Evolutionary conservation across 768 basidiomycete genomes (phyloP).

Genomic region (Dentipellis fragilis): DNA sequence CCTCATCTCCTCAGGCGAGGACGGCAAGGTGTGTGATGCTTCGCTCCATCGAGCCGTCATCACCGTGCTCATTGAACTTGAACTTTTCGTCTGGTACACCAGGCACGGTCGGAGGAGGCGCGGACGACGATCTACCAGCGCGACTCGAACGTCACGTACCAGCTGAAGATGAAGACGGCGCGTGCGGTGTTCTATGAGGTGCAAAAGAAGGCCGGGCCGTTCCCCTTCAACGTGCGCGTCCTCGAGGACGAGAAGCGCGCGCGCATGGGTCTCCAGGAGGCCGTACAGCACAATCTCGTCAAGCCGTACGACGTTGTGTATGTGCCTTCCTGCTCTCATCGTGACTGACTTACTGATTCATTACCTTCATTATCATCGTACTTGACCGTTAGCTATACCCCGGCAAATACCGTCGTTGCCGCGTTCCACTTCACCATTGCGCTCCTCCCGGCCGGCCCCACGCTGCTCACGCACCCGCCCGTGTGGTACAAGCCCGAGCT

Average conservation of each 20-base stretch:
- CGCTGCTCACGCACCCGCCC: conserved; percentile 80
- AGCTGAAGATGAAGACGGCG: conserved; percentile 96
- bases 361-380: neutral
- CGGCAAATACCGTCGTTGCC: conserved; percentile 76
- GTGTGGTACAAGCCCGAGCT: conserved; percentile 91
- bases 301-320: conserved; percentile 93
- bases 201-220: conserved; percentile 94
- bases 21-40: conserved; percentile 64
- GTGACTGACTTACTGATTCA: neutral
- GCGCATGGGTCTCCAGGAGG: conserved; percentile 91
- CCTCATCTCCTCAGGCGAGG: conserved; percentile 76
- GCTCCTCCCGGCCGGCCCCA: conserved; percentile 80
- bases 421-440: conserved; percentile 98
- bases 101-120: conserved; percentile 87
- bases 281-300: conserved; percentile 87
- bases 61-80: neutral
- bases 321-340: conserved; percentile 22
- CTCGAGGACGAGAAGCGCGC: conserved; percentile 95
- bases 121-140: conserved; percentile 91
- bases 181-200: conserved; percentile 95
- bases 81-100: neutral
- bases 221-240: conserved; percentile 93
- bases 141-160: conserved; percentile 79
- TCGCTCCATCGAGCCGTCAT: neutral
- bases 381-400: conserved; percentile 51